Evolutionary conservation across 345 rosid species (phyloP), one percentile per base, ranked within the genome.

Genomic region (Rhodamnia rubescens): DNA sequence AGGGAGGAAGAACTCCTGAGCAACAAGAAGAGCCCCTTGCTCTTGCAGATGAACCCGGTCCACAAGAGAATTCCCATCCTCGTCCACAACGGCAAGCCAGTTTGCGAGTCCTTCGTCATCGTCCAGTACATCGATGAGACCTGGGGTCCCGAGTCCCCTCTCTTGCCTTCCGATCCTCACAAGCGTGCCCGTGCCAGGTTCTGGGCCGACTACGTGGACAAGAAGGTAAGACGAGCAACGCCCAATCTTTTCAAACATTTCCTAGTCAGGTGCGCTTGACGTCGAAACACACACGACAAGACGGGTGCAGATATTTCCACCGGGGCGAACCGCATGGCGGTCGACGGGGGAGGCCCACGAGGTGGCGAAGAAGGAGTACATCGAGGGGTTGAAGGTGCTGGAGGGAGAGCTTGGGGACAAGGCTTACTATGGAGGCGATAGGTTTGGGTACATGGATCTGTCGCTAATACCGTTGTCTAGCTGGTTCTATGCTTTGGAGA

Each of bases 301-400:
- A 40, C 5, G 42, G 21, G 32, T 15, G 74, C 1, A 61, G 74
- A 14, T 29, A 59, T 5, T 59, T 16, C 11, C 42, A 1, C 11
- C 7, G 11, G 0, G 5, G 40, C 21, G 9, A 29, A 7, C 42
- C 0, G 2, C 20, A 0, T 7, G 16, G 22, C 5, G 2, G 42
- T 61, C 11, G 5, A 61, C 2, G 9, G 11, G 74, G 22, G 42
- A 61, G 74, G 21, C 3, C 74, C 21, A 61, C 0, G 74, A 61
- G 2, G 42, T 21, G 11, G 42, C 42, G 10, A 29, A 61, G 74
- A 27, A 61, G 42, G 74, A 61, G 42, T 61, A 29, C 21, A 29
- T 61, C 11, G 74, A 29, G 42, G 21, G 21, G 42, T 29, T 61
- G 20, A 61, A 7, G 74, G 74, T 8, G 21, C 5, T 29, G 74